Evolutionary conservation across 176 grass and related monocot genomes (phyloP).

Genomic region (Poa annua): DNA sequence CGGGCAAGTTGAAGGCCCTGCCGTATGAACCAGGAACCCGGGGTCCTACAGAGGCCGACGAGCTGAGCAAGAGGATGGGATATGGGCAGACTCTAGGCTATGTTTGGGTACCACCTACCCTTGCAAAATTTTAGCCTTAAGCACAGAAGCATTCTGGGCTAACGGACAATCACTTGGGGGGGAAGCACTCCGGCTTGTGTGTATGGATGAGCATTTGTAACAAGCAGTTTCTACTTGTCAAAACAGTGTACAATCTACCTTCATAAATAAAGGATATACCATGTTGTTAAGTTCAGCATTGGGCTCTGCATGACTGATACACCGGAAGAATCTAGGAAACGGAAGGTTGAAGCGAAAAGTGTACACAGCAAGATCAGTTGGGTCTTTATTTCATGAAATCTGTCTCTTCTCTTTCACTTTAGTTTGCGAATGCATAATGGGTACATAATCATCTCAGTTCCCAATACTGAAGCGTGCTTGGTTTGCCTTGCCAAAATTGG

Average conservation of each 20-base stretch:
- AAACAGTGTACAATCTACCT: not conserved
- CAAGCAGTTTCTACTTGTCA: constrained; percentile 2
- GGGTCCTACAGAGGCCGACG: constrained; percentile 75
- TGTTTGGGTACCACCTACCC: constrained; percentile 83
- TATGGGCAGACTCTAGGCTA: constrained; percentile 92
- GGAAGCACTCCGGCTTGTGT: not conserved
- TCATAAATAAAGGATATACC: not conserved
- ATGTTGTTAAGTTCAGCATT: not conserved
- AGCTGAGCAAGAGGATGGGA: constrained; percentile 65
- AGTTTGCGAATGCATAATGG: not conserved
- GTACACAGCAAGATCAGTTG: not conserved
- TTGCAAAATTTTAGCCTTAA: constrained; percentile 48
- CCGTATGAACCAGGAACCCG: constrained; percentile 69
- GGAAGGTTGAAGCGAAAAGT: not conserved
- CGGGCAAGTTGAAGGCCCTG: constrained; percentile 64
- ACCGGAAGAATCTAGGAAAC: not conserved
- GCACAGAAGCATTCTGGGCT: not conserved
- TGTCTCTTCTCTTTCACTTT: not conserved
- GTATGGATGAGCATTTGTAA: constrained; percentile 9
- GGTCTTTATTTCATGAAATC: not conserved
- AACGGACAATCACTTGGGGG: not conserved
- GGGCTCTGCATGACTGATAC: not conserved
- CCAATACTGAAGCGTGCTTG: not conserved
- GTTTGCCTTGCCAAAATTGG: not conserved
- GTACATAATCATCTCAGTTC: too few relatives aligned